Conservation (phyloP, 164 flowering plant species). For the Malania oleifera region DNA sequence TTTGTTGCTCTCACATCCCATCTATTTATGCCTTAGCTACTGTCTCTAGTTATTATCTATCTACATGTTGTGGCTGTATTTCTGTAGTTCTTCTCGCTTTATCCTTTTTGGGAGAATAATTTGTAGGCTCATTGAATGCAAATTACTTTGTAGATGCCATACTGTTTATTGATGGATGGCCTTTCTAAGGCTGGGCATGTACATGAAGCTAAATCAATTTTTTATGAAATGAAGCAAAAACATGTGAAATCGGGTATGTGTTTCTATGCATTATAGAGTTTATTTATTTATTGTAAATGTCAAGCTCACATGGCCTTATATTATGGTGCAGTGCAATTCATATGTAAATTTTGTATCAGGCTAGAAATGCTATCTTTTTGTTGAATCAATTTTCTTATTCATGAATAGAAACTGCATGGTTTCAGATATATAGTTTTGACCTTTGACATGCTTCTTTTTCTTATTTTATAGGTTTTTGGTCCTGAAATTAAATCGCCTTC, state of each 20-base stretch:
- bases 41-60: not conserved
- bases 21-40: not conserved
- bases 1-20: not conserved
- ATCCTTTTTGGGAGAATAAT: not conserved
- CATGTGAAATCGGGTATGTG: conserved; percentile 64
- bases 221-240: conserved; percentile 55
- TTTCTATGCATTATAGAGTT: not conserved
- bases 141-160: conserved; percentile 67
- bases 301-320: not conserved
- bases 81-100: not conserved
- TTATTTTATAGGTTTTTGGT: too few species aligned
- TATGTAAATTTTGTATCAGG: too few species aligned
- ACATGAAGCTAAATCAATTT: conserved; percentile 68
- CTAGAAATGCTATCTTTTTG: too few species aligned
- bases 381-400: too few species aligned
- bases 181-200: conserved; percentile 75
- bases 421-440: too few species aligned
- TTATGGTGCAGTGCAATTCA: not conserved
- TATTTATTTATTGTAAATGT: not conserved
- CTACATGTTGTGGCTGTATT: not conserved
- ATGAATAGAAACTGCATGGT: too few species aligned
- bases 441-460: too few species aligned
- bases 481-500: too few species aligned
- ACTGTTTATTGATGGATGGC: conserved; percentile 86
- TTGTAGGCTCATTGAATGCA: conserved; percentile 7